Percentiles rank a stretch among this genome's conserved stretches.
Evolutionary conservation across 129 eudicot genomes (phyloP).

Genomic region (Deinandra increscens): DNA sequence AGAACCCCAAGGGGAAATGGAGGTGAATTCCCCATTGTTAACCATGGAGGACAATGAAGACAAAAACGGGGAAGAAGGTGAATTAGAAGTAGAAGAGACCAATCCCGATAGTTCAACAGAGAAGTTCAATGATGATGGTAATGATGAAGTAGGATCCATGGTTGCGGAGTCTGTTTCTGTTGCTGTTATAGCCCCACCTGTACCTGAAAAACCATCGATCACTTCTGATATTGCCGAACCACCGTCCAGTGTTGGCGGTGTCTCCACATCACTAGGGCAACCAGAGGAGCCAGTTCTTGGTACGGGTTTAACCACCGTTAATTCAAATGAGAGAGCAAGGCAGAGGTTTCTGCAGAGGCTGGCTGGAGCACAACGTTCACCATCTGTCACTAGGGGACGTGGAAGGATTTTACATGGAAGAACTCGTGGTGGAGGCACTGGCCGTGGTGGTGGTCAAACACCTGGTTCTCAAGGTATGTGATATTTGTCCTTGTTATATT

Average conservation of each 20-base stretch:
- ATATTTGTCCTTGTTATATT: not conserved
- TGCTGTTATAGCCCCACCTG: slow-evolving; percentile 19
- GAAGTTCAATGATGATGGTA: slow-evolving; percentile 34
- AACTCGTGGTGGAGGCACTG: slow-evolving; percentile 52
- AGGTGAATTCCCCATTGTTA: slow-evolving; percentile 41
- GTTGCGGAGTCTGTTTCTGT: slow-evolving; percentile 36
- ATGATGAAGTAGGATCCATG: slow-evolving; percentile 27
- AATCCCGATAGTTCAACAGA: slow-evolving; percentile 39
- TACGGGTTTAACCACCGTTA: slow-evolving; percentile 49
- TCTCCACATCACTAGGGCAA: slow-evolving; percentile 28
- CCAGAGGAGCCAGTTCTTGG: slow-evolving; percentile 39
- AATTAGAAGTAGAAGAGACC: slow-evolving; percentile 29
- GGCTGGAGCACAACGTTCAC: slow-evolving; percentile 32
- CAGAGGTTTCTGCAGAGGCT: slow-evolving; percentile 47
- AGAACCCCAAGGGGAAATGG: slow-evolving; percentile 42
- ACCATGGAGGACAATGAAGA: slow-evolving; percentile 53
- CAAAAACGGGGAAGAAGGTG: slow-evolving; percentile 54
- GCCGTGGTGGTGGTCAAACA: slow-evolving; percentile 48
- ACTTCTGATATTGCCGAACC: slow-evolving; percentile 27
- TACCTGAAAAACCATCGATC: slow-evolving; percentile 28
- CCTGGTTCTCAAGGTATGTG: slow-evolving; percentile 47
- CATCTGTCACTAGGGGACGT: slow-evolving; percentile 60
- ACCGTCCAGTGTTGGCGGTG: slow-evolving; percentile 9
- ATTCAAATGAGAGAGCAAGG: slow-evolving; percentile 58
- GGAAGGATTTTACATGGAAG: slow-evolving; percentile 56